Evolutionary conservation across 1,139 yeast species (phyloP), one percentile per base, ranked within the genome.

Genomic region (Debaryomycetaceae sp.): DNA sequence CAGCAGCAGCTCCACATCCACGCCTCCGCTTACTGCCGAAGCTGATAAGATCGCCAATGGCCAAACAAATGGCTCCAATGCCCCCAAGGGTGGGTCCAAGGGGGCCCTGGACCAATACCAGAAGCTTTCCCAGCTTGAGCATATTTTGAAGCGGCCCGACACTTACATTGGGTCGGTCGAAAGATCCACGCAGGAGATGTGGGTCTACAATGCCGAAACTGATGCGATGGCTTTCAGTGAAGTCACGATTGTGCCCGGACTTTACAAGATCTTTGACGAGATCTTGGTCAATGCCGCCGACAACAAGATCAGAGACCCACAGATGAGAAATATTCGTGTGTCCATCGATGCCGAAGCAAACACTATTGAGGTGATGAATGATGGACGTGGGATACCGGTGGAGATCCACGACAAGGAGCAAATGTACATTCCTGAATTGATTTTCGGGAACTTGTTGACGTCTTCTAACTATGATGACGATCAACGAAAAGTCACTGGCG

Each of bases 211-310:
- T 51, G 75, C 75, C 16, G 75, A 68, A 18, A 64, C 76, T 1
- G 83, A 83, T 43, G 69, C 79, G 19, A 85, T 93, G 95, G 77
- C 61, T 27, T 78, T 65, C 45, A 77, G 71, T 42, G 71, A 67
- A 19, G 95, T 91, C 20, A 75, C 71, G 27, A 83, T 88, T 43
- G 97, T 91, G 11, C 98, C 99, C 3, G 99, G 98, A 34, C 62
- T 93, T 39, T 91, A 86, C 62, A 93, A 93, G 62, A 91, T 93
- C 33, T 93, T 91, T 55, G 99, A 93, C 59, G 99, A 93, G 61
- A 89, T 93, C 42, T 66, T 93, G 43, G 99, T 93, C 34, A 93
- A 93, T 56, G 98, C 99, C 3, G 99, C 98, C 11, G 98, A 93
- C 58, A 93, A 93, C 64, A 93, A 93, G 62, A 91, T 91, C 42